Evolutionary conservation across 1,284 basidiomycete genomes (phyloP).

Genomic region (Leccinum brunneo-olivaceum): DNA sequence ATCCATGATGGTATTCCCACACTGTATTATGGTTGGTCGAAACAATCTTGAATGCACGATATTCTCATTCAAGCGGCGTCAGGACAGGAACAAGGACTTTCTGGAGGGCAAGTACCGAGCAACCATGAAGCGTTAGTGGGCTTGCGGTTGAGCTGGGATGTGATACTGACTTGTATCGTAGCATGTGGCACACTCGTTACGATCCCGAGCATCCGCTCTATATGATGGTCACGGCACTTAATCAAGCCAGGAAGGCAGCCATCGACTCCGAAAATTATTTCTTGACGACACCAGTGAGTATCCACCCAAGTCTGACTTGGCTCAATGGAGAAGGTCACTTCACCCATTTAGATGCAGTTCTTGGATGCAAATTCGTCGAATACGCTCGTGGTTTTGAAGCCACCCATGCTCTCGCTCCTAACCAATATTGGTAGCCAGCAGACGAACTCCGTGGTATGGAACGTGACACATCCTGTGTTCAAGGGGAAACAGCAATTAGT

Average conservation of each 20-base stretch:
- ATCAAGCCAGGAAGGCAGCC: conserved; percentile 55
- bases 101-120: conserved; percentile 46
- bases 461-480: conserved; percentile 41
- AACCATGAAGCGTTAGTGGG: conserved; percentile 57
- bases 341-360: conserved; percentile 39
- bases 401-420: conserved; percentile 59
- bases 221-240: conserved; percentile 47
- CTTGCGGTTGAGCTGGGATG: background rate
- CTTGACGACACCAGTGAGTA: conserved; percentile 44
- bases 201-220: conserved; percentile 45
- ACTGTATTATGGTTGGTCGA: conserved; percentile 53
- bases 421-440: conserved; percentile 53
- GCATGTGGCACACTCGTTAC: conserved; percentile 56
- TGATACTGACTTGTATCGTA: conserved; percentile 20
- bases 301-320: too few relatives aligned
- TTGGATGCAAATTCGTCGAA: conserved; percentile 36
- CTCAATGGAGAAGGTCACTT: background rate
- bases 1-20: conserved; percentile 59
- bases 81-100: conserved; percentile 59
- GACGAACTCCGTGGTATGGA: conserved; percentile 36
- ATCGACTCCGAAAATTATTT: conserved; percentile 41
- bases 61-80: background rate
- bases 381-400: conserved; percentile 56
- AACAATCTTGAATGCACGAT: too few relatives aligned
- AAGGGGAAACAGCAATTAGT: conserved; percentile 45